Conservation (phyloP, 352 stramenopile species). For the Phytophthora palmivora region DNA sequence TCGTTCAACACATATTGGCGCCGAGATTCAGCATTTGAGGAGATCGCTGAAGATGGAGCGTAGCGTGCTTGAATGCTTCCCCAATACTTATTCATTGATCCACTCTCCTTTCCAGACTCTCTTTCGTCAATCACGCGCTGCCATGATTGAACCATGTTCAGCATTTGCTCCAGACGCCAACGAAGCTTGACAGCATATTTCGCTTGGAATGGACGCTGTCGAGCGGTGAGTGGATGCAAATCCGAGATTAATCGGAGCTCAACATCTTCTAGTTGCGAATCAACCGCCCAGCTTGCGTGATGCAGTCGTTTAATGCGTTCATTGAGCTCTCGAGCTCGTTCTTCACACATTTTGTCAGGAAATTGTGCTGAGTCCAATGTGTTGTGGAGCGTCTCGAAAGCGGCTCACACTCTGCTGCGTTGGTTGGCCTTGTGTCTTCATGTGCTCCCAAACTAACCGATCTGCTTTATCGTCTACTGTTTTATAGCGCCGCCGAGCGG, state of each 20-base stretch:
- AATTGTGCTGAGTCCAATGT: constrained; percentile 22
- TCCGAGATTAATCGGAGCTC: constrained; percentile 47
- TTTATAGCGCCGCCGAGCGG: constrained; percentile 1
- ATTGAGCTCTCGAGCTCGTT: constrained; percentile 33
- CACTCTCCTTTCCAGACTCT: constrained; percentile 3
- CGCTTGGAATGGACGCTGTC: constrained; percentile 39
- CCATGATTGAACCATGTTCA: constrained; percentile 34
- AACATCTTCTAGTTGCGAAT: constrained; percentile 41
- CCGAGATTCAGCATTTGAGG: constrained; percentile 13
- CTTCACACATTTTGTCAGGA: constrained; percentile 23
- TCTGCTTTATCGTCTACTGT: constrained; percentile 1
- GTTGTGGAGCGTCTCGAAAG: constrained; percentile 20
- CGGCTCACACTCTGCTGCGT: constrained; percentile 16
- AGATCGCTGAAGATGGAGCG: constrained; percentile 1
- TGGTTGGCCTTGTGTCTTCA: constrained; percentile 20
- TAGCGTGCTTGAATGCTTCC: constrained; percentile 23
- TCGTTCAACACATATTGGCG: constrained; percentile 29
- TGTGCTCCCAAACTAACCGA: constrained; percentile 30
- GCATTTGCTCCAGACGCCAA: constrained; percentile 28
- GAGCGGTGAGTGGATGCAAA: constrained; percentile 12
- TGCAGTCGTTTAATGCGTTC: constrained; percentile 36
- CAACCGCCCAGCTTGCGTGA: constrained; percentile 20
- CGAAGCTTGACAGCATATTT: constrained; percentile 50
- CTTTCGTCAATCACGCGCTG: constrained; percentile 35
- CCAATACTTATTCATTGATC: constrained; percentile 33